A percentile compares a stretch with the other conserved stretches of the same genome.
phyloP scores from a whole-genome alignment of 768 basidiomycete genomes.

The Amanita polypyramis region DNA sequence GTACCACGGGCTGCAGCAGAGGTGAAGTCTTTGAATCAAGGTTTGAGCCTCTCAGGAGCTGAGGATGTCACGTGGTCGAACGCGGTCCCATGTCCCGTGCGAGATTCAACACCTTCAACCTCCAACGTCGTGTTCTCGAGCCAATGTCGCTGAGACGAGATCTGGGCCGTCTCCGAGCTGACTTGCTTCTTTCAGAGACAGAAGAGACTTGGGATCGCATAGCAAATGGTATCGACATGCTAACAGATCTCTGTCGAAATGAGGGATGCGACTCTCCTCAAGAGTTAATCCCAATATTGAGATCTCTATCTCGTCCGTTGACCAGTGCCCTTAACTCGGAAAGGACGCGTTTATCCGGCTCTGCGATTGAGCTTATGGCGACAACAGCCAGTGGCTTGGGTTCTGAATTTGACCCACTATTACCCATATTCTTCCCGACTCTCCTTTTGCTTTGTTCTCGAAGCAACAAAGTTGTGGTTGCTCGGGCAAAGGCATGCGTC shows the following conservation, averaged over 20 bases:
- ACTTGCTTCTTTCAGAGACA: conserved; percentile 42
- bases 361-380: conserved; percentile 53
- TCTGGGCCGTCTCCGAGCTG: conserved; percentile 30
- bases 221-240: conserved; percentile 31
- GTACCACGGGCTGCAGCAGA: not conserved
- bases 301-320: conserved; percentile 41
- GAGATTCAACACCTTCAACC: not conserved
- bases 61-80: not conserved
- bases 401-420: conserved; percentile 52
- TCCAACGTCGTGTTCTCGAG: no score
- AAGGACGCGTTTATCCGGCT: conserved; percentile 58
- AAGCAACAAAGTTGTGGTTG: conserved; percentile 69
- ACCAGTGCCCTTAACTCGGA: conserved; percentile 60
- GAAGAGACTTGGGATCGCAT: conserved; percentile 79
- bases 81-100: not conserved
- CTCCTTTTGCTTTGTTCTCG: conserved; percentile 59
- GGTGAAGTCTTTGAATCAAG: no score
- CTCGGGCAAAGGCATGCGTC: conserved; percentile 53
- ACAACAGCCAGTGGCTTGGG: conserved; percentile 46
- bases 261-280: conserved; percentile 41
- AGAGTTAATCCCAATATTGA: conserved; percentile 41
- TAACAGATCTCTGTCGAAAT: conserved; percentile 39
- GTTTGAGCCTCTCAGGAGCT: not conserved
- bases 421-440: conserved; percentile 57
- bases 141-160: conserved; percentile 16